Evolutionary conservation across 2,329 filamentous ascomycete species (phyloP).

Genomic region (Microdochium paspali): DNA sequence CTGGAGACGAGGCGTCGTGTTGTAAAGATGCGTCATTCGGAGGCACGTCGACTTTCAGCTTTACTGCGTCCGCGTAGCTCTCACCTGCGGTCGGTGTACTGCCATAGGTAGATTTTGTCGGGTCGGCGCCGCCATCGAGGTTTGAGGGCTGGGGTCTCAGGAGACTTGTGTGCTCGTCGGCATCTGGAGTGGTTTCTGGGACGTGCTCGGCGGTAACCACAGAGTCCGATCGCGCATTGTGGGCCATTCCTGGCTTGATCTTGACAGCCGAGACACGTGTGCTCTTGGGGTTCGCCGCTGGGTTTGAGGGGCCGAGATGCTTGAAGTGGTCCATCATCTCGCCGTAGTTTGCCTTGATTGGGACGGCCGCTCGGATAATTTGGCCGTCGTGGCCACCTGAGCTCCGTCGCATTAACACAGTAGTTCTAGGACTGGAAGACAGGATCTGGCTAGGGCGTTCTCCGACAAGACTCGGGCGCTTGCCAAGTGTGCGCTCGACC

Average conservation of each 20-base stretch:
- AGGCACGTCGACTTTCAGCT: not conserved
- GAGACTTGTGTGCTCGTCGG: slow-evolving; percentile 31
- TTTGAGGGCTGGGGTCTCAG: slow-evolving; percentile 44
- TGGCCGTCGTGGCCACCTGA: slow-evolving; percentile 46
- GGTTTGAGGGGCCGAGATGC: slow-evolving; percentile 58
- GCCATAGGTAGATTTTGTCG: slow-evolving; percentile 32
- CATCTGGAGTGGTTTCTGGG: slow-evolving; percentile 12
- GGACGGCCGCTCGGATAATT: slow-evolving; percentile 33
- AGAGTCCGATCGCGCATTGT: slow-evolving; percentile 11
- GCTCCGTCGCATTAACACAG: slow-evolving; percentile 49
- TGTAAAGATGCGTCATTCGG: not conserved
- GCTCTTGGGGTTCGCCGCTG: slow-evolving; percentile 52
- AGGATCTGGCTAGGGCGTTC: slow-evolving; percentile 22
- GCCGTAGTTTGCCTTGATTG: slow-evolving; percentile 50
- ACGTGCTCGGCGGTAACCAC: slow-evolving; percentile 9
- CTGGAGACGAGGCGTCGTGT: slow-evolving; percentile 8
- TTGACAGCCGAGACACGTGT: slow-evolving; percentile 56
- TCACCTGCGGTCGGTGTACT: slow-evolving; percentile 14
- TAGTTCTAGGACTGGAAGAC: slow-evolving; percentile 41
- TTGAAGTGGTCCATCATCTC: slow-evolving; percentile 57
- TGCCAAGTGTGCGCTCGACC: slow-evolving; percentile 22
- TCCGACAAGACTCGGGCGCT: slow-evolving; percentile 2
- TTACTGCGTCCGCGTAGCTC: slow-evolving; percentile 2
- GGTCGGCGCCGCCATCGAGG: slow-evolving; percentile 41
- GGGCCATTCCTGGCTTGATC: slow-evolving; percentile 41